Conservation (phyloP, 2,329 filamentous ascomycete genomes). For the Rosellinia necatrix region DNA sequence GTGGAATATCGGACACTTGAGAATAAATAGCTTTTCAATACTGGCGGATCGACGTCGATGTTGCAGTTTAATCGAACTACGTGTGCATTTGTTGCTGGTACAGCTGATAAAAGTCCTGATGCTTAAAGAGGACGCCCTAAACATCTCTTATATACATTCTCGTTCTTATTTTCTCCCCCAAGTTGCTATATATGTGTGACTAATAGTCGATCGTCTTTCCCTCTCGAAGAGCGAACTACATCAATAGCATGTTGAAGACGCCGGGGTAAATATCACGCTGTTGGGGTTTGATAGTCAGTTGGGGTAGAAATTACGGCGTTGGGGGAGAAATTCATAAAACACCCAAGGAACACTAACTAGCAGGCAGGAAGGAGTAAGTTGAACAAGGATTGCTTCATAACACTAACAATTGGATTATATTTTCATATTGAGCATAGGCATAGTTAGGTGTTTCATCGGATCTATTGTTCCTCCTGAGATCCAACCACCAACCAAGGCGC, state of each 20-base stretch:
- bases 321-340: background rate
- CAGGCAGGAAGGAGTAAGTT: background rate
- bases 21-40: background rate
- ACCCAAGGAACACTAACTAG: background rate
- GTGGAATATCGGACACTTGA: background rate
- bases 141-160: conserved; percentile 2
- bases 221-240: too few relatives aligned
- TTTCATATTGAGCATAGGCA: too few relatives aligned
- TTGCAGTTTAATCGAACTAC: too few relatives aligned
- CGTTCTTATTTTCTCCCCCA: conserved; percentile 9
- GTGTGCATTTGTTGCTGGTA: background rate
- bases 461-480: too few relatives aligned
- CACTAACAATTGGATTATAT: too few relatives aligned
- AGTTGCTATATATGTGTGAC: too few relatives aligned
- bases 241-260: too few relatives aligned
- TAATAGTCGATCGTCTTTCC: too few relatives aligned
- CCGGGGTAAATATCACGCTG: background rate
- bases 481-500: too few relatives aligned
- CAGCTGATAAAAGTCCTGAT: background rate
- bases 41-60: too few relatives aligned
- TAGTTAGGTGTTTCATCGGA: too few relatives aligned
- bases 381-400: too few relatives aligned
- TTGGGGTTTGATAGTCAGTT: conserved; percentile 5
- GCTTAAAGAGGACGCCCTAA: background rate
- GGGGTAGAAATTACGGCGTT: conserved; percentile 16